These are phyloP conservation scores for Dendrobium chrysotoxum DNA, from an alignment of 106 monocot species.

Conservation along the genomic window DNA sequence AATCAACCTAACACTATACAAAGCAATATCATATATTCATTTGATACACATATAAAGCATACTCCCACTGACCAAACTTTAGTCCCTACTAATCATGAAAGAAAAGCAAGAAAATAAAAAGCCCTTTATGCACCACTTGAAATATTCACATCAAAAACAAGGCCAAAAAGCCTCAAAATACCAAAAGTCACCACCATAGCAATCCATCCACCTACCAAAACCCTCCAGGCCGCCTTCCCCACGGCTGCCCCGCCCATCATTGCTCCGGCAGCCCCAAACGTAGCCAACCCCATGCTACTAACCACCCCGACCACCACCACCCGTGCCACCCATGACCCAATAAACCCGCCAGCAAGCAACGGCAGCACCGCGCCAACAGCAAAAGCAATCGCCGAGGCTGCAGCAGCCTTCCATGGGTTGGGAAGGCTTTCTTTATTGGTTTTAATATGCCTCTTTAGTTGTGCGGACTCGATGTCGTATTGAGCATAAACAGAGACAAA, in stretches of 20 bases:
- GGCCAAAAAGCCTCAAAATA: constrained; percentile 4
- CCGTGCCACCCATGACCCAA: constrained; percentile 15
- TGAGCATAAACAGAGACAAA: constrained; percentile 64
- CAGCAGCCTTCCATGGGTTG: constrained; percentile 27
- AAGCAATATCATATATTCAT: too few species aligned
- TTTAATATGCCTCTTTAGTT: neutral
- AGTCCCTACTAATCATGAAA: neutral
- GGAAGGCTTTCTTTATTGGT: constrained; percentile 16
- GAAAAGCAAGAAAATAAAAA: neutral
- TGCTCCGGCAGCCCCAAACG: constrained; percentile 28
- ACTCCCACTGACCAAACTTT: too few species aligned
- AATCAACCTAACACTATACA: too few species aligned
- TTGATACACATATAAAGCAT: too few species aligned
- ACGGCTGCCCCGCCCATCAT: constrained; percentile 24
- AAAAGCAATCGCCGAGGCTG: constrained; percentile 37
- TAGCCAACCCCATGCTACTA: constrained; percentile 23
- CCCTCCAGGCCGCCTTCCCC: constrained; percentile 21
- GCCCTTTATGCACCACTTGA: neutral
- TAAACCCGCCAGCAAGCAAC: constrained; percentile 29
- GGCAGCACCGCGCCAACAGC: constrained; percentile 29
- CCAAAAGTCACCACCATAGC: constrained; percentile 29
- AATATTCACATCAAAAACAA: neutral
- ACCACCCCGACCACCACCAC: constrained; percentile 22
- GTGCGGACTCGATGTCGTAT: constrained; percentile 40
- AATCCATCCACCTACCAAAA: constrained; percentile 32